Percentiles rank a stretch among this genome's conserved stretches.
Conservation (phyloP, 495 filamentous ascomycete species). For the Lindgomyces ingoldianus region DNA sequence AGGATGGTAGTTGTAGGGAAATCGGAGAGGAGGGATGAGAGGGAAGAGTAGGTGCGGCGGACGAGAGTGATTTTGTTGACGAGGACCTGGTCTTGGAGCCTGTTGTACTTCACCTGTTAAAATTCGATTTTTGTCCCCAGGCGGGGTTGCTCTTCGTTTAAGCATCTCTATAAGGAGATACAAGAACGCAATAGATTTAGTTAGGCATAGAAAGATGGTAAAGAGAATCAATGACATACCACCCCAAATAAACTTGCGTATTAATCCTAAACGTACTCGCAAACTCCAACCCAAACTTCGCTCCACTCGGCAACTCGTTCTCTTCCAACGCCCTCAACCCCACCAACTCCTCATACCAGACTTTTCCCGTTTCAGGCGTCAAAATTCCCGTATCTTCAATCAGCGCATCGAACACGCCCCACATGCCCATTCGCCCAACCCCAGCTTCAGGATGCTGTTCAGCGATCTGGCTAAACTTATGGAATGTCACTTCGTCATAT, state of each 20-base stretch:
- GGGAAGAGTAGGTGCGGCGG: constrained; percentile 13
- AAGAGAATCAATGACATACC: constrained; percentile 16
- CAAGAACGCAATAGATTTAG: neutral
- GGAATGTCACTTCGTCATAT: constrained; percentile 47
- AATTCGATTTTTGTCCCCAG: neutral
- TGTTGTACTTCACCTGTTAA: neutral
- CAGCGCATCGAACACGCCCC: constrained; percentile 36
- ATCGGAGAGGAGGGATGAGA: constrained; percentile 6
- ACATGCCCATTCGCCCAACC: constrained; percentile 32
- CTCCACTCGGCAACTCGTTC: constrained; percentile 31
- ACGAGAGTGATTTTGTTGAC: constrained; percentile 13
- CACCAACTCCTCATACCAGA: constrained; percentile 42
- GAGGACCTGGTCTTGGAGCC: constrained; percentile 33
- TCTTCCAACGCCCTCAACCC: constrained; percentile 28
- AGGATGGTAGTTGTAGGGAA: constrained; percentile 30
- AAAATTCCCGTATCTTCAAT: constrained; percentile 39
- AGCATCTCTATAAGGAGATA: too few species aligned
- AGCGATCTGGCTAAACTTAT: constrained; percentile 38
- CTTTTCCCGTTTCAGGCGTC: constrained; percentile 36
- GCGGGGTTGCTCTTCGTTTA: neutral
- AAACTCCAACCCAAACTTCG: constrained; percentile 39
- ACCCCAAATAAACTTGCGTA: constrained; percentile 40
- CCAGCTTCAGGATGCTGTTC: constrained; percentile 15
- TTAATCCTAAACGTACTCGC: constrained; percentile 37
- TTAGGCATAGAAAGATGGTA: neutral